Evolutionary conservation across 1,284 basidiomycete genomes (phyloP).

Genomic region (Marasmius sp.): DNA sequence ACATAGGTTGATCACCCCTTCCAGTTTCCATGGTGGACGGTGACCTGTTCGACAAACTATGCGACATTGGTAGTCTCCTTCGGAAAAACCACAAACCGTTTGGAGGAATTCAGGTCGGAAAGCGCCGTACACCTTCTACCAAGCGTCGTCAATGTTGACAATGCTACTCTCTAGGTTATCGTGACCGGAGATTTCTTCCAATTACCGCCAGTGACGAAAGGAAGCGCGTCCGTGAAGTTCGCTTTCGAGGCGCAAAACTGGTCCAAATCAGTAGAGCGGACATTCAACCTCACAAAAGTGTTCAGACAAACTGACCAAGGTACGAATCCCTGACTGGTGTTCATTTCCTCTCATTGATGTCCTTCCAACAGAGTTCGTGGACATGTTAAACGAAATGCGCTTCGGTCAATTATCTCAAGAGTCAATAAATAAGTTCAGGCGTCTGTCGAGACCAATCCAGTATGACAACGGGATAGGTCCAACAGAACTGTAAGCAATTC

Average conservation of each 20-base stretch:
- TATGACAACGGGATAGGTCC: constrained; percentile 77
- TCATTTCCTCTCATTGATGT: not conserved
- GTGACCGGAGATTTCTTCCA: constrained; percentile 98
- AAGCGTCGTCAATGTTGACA: constrained; percentile 8
- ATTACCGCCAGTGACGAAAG: constrained; percentile 81
- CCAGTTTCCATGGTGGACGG: constrained; percentile 98
- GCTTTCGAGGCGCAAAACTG: constrained; percentile 90
- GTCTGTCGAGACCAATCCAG: constrained; percentile 57
- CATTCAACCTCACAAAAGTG: constrained; percentile 87
- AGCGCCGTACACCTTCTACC: constrained; percentile 9
- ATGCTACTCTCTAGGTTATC: constrained; percentile 52
- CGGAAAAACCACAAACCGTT: constrained; percentile 74
- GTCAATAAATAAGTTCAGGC: constrained; percentile 56
- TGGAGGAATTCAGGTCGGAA: constrained; percentile 87
- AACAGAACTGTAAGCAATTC: constrained; percentile 68
- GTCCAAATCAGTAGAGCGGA: constrained; percentile 74
- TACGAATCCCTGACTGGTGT: constrained; percentile 21
- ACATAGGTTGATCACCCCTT: not conserved
- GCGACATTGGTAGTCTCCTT: constrained; percentile 57
- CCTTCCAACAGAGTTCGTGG: constrained; percentile 65
- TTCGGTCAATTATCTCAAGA: constrained; percentile 60
- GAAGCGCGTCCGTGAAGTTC: constrained; percentile 50
- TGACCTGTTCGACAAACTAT: constrained; percentile 86
- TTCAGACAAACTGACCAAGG: constrained; percentile 78
- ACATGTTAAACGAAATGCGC: constrained; percentile 91